Conservation (phyloP, 805 yeast species). For the Pichia sporocuriosa region DNA sequence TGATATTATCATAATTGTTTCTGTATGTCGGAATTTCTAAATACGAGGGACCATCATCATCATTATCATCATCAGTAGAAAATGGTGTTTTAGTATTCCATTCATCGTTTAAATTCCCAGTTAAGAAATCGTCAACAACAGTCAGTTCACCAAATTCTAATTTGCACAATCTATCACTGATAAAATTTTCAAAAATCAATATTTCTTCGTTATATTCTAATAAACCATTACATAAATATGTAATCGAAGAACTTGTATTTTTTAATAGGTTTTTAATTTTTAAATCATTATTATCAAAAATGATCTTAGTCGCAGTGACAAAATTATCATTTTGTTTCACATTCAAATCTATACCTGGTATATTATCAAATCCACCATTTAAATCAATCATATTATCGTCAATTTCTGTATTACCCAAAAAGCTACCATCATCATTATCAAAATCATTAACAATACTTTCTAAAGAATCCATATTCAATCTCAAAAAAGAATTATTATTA, state of each 20-base stretch:
- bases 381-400: constrained; percentile 6
- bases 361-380: constrained; percentile 5
- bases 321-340: constrained; percentile 1
- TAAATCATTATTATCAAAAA: neutral
- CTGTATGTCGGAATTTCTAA: constrained; percentile 3
- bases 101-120: no score
- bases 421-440: constrained; percentile 6
- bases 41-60: constrained; percentile 1
- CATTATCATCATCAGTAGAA: neutral
- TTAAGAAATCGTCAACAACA: neutral
- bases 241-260: neutral
- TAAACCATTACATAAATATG: constrained; percentile 12
- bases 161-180: constrained; percentile 1
- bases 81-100: no score
- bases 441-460: constrained; percentile 7
- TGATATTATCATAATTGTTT: neutral
- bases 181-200: constrained; percentile 3
- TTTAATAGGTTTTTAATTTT: neutral
- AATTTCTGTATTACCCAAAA: constrained; percentile 4
- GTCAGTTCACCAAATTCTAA: neutral
- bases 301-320: constrained; percentile 2
- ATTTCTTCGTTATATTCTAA: constrained; percentile 11
- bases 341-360: constrained; percentile 4
- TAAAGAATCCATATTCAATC: constrained; percentile 4
- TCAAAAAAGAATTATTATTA: neutral